Conservation (phyloP, 1,284 basidiomycete genomes). For the Pyrrhoderma noxium region DNA sequence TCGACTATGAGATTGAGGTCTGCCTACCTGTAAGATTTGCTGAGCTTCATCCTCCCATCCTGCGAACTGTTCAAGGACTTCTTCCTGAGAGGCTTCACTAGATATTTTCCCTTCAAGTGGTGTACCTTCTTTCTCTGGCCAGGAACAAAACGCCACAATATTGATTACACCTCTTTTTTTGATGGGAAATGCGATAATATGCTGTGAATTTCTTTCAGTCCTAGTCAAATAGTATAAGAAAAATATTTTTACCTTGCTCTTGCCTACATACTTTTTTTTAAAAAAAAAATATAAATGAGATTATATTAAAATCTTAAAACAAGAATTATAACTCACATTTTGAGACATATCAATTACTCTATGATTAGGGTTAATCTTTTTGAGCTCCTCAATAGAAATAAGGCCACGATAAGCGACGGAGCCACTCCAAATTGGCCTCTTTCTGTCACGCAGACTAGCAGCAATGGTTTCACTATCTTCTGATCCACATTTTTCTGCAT, state of each 20-base stretch:
- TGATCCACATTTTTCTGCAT: slow-evolving; percentile 18
- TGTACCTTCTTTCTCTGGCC: slow-evolving; percentile 30
- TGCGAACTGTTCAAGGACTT: slow-evolving; percentile 27
- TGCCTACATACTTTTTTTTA: slow-evolving; percentile 35
- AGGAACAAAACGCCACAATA: slow-evolving; percentile 32
- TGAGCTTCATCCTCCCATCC: slow-evolving; percentile 38
- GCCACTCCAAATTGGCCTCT: slow-evolving; percentile 35
- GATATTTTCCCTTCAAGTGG: slow-evolving; percentile 32
- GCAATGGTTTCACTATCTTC: slow-evolving; percentile 19
- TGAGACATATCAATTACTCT: slow-evolving; percentile 29
- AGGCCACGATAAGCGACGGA: slow-evolving; percentile 33
- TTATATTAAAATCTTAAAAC: neutral
- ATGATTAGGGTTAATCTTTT: slow-evolving; percentile 28
- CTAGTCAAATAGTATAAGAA: no score
- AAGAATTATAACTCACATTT: slow-evolving; percentile 27
- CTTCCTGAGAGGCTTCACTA: slow-evolving; percentile 25
- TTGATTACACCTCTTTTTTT: slow-evolving; percentile 33
- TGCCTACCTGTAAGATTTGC: slow-evolving; percentile 33
- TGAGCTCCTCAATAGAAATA: slow-evolving; percentile 31
- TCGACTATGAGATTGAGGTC: no score
- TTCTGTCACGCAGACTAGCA: slow-evolving; percentile 19
- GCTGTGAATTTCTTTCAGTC: slow-evolving; percentile 32
- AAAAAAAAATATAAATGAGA: neutral
- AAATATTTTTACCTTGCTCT: slow-evolving; percentile 28
- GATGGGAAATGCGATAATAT: slow-evolving; percentile 17